Percentiles rank a stretch among this genome's conserved stretches.
These are phyloP conservation scores for Populus ilicifolia DNA, from an alignment of 345 rosid genomes.

Conservation along the genomic window DNA sequence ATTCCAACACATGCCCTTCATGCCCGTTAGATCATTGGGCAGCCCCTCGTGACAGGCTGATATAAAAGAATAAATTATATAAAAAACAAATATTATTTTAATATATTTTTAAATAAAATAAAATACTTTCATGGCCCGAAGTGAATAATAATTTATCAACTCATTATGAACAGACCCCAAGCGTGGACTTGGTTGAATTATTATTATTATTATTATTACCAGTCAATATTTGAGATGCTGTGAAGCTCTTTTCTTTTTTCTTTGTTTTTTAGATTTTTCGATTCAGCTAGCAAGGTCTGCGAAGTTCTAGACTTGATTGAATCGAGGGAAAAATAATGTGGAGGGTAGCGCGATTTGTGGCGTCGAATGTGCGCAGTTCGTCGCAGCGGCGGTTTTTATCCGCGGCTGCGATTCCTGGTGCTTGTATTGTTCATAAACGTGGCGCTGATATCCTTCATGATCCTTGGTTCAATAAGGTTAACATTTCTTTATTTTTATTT, in stretches of 20 bases:
- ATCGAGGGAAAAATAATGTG: conserved; percentile 45
- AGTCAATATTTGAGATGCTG: background rate
- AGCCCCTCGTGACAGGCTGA: background rate
- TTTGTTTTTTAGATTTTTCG: background rate
- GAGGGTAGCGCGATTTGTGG: conserved; percentile 47
- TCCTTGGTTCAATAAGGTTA: conserved; percentile 98
- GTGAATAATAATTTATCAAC: background rate
- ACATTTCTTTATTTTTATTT: background rate
- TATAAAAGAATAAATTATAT: too few species aligned
- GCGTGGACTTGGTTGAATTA: background rate
- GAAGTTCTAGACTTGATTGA: background rate
- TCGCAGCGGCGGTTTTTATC: conserved; percentile 39
- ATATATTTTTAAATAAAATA: too few species aligned
- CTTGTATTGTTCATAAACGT: conserved; percentile 91
- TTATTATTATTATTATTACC: background rate
- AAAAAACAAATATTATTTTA: too few species aligned
- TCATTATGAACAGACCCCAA: background rate
- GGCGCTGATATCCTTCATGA: conserved; percentile 98
- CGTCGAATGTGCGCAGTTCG: conserved; percentile 46
- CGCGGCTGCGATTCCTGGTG: conserved; percentile 76
- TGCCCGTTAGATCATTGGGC: conserved; percentile 23
- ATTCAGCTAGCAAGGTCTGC: background rate
- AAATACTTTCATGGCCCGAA: too few species aligned
- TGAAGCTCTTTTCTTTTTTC: background rate
- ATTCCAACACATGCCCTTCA: conserved; percentile 2